phyloP scores from a whole-genome alignment of 371 early-diverging fungal species.

The Synchytrium microbalum region DNA sequence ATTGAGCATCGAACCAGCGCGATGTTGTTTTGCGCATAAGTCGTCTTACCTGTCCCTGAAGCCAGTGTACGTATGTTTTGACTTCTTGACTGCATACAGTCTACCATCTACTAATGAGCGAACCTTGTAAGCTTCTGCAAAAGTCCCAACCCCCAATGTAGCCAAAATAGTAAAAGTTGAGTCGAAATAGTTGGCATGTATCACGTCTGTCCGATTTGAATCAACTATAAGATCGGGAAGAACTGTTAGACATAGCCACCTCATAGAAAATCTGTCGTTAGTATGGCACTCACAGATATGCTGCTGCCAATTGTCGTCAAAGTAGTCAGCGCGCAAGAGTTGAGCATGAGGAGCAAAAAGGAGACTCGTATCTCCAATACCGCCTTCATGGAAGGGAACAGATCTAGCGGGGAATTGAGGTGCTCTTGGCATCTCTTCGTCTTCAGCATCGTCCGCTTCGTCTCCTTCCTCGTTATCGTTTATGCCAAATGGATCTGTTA shows the following conservation, averaged over 20 bases:
- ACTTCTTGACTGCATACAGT: constrained; percentile 70
- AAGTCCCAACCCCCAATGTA: constrained; percentile 69
- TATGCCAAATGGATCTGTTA: not conserved
- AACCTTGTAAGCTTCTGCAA: constrained; percentile 68
- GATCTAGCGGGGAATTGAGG: not conserved
- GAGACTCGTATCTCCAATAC: not conserved
- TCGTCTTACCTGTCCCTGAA: constrained; percentile 53
- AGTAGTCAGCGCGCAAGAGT: not conserved
- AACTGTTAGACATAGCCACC: not conserved
- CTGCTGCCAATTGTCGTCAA: not conserved
- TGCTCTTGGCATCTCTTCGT: not conserved
- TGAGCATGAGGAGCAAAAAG: not conserved
- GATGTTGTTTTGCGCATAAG: too few relatives aligned
- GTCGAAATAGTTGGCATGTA: constrained; percentile 26
- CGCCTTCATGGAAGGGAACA: not conserved
- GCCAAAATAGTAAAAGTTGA: constrained; percentile 23
- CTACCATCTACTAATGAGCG: constrained; percentile 46
- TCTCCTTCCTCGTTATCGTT: not conserved
- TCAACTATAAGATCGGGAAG: not conserved
- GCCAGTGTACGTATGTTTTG: constrained; percentile 58
- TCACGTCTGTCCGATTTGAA: not conserved
- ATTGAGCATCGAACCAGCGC: too few relatives aligned
- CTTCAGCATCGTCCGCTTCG: not conserved
- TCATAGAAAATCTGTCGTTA: not conserved
- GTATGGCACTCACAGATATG: not conserved